Conservation (phyloP, 306 rosid species). For the Castanea sativa region DNA sequence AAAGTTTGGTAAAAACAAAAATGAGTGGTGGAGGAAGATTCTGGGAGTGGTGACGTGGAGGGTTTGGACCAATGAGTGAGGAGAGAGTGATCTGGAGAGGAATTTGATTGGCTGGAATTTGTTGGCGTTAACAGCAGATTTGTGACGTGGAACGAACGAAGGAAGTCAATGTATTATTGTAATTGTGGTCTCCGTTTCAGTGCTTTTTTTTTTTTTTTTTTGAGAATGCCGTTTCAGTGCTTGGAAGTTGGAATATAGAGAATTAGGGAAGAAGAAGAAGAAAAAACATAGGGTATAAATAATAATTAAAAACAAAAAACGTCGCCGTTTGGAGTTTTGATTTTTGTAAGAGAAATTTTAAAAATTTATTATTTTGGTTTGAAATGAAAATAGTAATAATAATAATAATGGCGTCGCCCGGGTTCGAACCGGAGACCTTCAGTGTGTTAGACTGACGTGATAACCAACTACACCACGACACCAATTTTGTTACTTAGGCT, state of each 20-base stretch:
- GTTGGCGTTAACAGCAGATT: conserved; percentile 21
- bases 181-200: too few species aligned
- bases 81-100: conserved; percentile 21
- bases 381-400: too few species aligned
- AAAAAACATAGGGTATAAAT: neutral
- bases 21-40: conserved; percentile 23
- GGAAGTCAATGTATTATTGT: neutral
- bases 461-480: conserved; percentile 64
- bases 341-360: too few species aligned
- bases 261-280: too few species aligned
- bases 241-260: too few species aligned
- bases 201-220: too few species aligned
- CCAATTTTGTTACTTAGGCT: neutral
- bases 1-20: neutral
- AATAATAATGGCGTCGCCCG: conserved; percentile 8
- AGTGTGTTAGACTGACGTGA: conserved; percentile 99
- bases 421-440: conserved; percentile 18
- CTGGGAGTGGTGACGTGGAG: conserved; percentile 53
- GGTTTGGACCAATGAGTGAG: conserved; percentile 35
- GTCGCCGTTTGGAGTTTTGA: neutral
- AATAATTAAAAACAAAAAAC: neutral
- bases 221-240: too few species aligned
- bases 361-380: too few species aligned
- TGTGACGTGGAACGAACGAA: conserved; percentile 20
- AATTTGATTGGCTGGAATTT: conserved; percentile 41